Conservation (phyloP, 768 basidiomycete genomes). For the Lactifluus pinguis region DNA sequence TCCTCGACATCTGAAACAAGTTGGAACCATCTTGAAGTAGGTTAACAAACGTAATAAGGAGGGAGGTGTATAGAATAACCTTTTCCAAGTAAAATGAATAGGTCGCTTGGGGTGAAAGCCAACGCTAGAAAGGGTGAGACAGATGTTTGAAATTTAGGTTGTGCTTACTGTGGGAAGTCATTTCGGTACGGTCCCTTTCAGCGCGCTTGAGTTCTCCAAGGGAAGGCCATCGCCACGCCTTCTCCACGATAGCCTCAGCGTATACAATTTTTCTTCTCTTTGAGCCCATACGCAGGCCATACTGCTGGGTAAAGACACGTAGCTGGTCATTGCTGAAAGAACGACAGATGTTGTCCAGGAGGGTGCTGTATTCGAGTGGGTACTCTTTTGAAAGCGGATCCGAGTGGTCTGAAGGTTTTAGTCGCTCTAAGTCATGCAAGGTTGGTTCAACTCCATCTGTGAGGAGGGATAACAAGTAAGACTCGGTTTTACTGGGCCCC, state of each 20-base stretch:
- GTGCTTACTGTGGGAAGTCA: constrained; percentile 37
- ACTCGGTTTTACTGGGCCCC: constrained; percentile 40
- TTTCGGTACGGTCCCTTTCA: constrained; percentile 42
- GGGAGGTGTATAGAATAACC: constrained; percentile 31
- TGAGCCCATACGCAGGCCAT: constrained; percentile 29
- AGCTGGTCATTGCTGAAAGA: constrained; percentile 62
- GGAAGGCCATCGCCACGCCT: constrained; percentile 63
- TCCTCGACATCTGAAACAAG: constrained; percentile 47
- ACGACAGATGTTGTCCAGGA: constrained; percentile 44
- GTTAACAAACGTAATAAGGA: constrained; percentile 6
- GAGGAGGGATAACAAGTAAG: constrained; percentile 47
- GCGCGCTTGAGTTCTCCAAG: constrained; percentile 42
- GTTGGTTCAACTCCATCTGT: constrained; percentile 39
- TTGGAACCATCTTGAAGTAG: constrained; percentile 48
- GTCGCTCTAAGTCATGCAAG: constrained; percentile 53
- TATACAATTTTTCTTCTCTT: constrained; percentile 31
- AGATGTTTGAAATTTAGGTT: not conserved
- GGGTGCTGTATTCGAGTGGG: constrained; percentile 40
- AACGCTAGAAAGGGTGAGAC: constrained; percentile 35
- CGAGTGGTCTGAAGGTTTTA: constrained; percentile 36
- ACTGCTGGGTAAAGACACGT: constrained; percentile 41
- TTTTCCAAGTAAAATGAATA: constrained; percentile 67
- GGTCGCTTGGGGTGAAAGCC: constrained; percentile 45
- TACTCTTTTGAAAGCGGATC: constrained; percentile 38
- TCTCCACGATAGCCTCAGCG: constrained; percentile 49